These are phyloP conservation scores for Nicotiana otophora DNA, from an alignment of 257 asterid species.

Conservation along the genomic window DNA sequence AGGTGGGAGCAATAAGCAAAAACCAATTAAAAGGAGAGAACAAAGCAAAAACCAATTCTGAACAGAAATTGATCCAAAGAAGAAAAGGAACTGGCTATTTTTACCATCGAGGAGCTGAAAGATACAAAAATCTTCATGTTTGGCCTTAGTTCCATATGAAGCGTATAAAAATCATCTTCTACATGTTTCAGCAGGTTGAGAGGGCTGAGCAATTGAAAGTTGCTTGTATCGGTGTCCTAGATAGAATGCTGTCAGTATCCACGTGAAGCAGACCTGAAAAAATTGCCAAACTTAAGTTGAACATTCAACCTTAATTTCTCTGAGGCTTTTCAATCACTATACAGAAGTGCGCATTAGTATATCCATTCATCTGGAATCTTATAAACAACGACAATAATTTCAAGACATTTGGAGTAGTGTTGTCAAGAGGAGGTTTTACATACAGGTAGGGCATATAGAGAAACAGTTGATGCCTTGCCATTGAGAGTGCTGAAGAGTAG, in stretches of 20 bases:
- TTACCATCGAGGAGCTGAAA: neutral
- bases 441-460: constrained; percentile 81
- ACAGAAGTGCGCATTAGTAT: neutral
- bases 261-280: constrained; percentile 57
- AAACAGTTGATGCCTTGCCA: constrained; percentile 53
- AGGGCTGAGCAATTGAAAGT: constrained; percentile 50
- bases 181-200: constrained; percentile 24
- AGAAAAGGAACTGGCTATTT: neutral
- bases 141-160: neutral
- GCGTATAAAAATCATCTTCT: constrained; percentile 22
- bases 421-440: constrained; percentile 15
- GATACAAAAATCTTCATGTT: neutral
- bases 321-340: neutral
- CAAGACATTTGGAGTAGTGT: neutral
- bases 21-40: neutral
- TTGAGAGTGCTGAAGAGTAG: constrained; percentile 56
- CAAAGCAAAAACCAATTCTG: neutral
- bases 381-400: neutral
- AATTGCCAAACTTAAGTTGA: neutral
- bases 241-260: constrained; percentile 67
- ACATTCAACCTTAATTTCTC: constrained; percentile 1
- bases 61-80: neutral
- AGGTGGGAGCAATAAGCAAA: neutral
- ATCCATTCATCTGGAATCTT: neutral
- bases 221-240: constrained; percentile 61